A percentile compares a stretch with the other conserved stretches of the same genome.
Evolutionary conservation across 331 rosid genomes (phyloP).

Genomic region (Malus hybrid): DNA sequence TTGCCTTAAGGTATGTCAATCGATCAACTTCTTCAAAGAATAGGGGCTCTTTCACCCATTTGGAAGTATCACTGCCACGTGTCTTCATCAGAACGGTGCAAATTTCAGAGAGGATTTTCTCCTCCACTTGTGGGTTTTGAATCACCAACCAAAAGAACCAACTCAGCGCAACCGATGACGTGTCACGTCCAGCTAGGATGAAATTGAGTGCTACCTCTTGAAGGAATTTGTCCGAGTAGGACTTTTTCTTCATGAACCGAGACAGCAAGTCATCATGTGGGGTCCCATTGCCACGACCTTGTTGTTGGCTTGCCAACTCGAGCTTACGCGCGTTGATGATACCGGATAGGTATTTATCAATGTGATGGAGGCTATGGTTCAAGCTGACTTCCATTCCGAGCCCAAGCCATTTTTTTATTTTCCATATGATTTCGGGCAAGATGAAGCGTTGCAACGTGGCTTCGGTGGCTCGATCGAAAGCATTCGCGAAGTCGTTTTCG

Average conservation of each 20-base stretch:
- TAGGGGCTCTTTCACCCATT: slow-evolving; percentile 56
- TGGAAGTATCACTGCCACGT: slow-evolving; percentile 39
- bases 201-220: slow-evolving; percentile 76
- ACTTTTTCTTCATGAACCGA: slow-evolving; percentile 66
- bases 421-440: slow-evolving; percentile 55
- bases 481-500: slow-evolving; percentile 49
- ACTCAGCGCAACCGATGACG: slow-evolving; percentile 70
- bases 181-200: slow-evolving; percentile 88
- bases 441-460: slow-evolving; percentile 65
- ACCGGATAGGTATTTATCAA: slow-evolving; percentile 34
- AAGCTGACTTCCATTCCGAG: slow-evolving; percentile 62
- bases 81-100: slow-evolving; percentile 55
- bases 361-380: slow-evolving; percentile 35
- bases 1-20: slow-evolving; percentile 57
- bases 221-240: slow-evolving; percentile 59
- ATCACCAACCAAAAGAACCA: slow-evolving; percentile 77
- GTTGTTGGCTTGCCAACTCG: slow-evolving; percentile 29
- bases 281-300: background rate
- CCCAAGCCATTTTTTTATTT: slow-evolving; percentile 53
- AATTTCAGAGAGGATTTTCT: slow-evolving; percentile 45
- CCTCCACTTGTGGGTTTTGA: slow-evolving; percentile 43
- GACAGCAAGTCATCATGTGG: slow-evolving; percentile 63
- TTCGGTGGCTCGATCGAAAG: slow-evolving; percentile 72
- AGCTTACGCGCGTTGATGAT: slow-evolving; percentile 56
- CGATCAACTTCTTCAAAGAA: slow-evolving; percentile 73